phyloP scores from a whole-genome alignment of 2,329 filamentous ascomycete genomes.

The Aspergillus melleus region DNA sequence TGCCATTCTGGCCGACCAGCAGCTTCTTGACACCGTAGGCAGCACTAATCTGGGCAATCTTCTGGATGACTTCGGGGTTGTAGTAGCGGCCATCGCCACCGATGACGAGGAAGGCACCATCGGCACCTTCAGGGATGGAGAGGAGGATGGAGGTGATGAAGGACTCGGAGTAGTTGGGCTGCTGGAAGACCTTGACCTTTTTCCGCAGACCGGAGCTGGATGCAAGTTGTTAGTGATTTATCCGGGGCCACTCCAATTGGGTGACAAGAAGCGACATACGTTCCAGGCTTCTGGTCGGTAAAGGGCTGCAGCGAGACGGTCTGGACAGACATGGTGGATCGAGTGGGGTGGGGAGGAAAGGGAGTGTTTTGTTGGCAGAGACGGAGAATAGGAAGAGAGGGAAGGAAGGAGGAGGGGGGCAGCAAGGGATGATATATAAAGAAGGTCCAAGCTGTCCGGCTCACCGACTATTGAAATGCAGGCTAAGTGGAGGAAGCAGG shows the following conservation, averaged over 20 bases:
- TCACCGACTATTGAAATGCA: conserved; percentile 3
- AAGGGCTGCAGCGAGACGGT: conserved; percentile 83
- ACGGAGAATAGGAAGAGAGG: conserved; percentile 1
- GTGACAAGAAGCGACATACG: conserved; percentile 63
- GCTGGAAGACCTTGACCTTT: conserved; percentile 97
- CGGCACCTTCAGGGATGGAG: conserved; percentile 90
- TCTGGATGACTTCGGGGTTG: conserved; percentile 93
- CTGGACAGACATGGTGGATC: conserved; percentile 65
- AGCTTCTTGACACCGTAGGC: conserved; percentile 99
- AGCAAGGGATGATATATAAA: conserved; percentile 7
- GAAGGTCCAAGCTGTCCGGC: not conserved
- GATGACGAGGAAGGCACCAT: conserved; percentile 90
- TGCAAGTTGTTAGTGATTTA: not conserved
- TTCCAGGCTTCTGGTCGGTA: conserved; percentile 97
- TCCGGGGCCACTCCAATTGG: conserved; percentile 4
- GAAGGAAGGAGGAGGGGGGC: conserved; percentile 11
- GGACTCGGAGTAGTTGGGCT: conserved; percentile 91
- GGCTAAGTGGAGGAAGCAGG: no score
- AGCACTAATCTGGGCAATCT: conserved; percentile 95
- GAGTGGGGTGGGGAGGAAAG: not conserved
- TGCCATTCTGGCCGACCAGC: conserved; percentile 91
- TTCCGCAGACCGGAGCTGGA: conserved; percentile 93
- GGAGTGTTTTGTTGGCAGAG: not conserved
- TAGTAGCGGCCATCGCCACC: conserved; percentile 96
- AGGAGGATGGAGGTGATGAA: conserved; percentile 93